Evolutionary conservation across 805 yeast genomes (phyloP).

Genomic region (Ascoidea asiatica): DNA sequence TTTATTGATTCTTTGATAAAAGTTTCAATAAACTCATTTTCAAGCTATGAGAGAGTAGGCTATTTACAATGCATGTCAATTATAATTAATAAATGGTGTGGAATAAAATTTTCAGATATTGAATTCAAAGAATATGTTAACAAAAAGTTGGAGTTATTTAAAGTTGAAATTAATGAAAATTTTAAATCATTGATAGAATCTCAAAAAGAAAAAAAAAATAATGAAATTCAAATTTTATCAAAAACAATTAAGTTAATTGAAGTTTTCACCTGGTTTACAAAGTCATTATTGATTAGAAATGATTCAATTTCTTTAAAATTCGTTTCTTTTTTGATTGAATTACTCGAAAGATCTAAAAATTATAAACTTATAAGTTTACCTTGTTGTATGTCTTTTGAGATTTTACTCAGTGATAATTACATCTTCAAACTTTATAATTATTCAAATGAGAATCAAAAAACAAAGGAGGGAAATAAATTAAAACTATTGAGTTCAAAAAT

Average conservation of each 20-base stretch:
- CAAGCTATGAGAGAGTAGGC: constrained; percentile 27
- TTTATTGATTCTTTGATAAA: not conserved
- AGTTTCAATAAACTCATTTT: not conserved
- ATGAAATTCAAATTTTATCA: not conserved
- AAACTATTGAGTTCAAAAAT: not conserved
- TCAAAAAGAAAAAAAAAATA: not conserved
- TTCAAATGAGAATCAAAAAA: not conserved
- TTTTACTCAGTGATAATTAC: constrained; percentile 39
- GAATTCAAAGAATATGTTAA: not conserved
- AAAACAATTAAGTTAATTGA: constrained; percentile 25
- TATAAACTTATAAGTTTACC: constrained; percentile 1
- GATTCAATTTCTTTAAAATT: constrained; percentile 24
- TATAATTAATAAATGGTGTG: constrained; percentile 42
- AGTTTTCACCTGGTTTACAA: constrained; percentile 52
- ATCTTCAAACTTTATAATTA: not conserved
- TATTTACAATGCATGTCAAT: constrained; percentile 44
- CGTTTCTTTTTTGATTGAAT: constrained; percentile 20
- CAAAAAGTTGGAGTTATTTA: not conserved
- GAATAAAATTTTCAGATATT: not conserved
- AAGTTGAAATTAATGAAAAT: constrained; percentile 3
- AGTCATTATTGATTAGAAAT: constrained; percentile 51
- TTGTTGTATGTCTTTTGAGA: constrained; percentile 39
- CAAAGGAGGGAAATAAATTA: not conserved
- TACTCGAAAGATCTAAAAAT: constrained; percentile 16
- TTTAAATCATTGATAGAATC: constrained; percentile 2